phyloP scores from a whole-genome alignment of 306 rosid genomes.

The Lithocarpus polystachyus region DNA sequence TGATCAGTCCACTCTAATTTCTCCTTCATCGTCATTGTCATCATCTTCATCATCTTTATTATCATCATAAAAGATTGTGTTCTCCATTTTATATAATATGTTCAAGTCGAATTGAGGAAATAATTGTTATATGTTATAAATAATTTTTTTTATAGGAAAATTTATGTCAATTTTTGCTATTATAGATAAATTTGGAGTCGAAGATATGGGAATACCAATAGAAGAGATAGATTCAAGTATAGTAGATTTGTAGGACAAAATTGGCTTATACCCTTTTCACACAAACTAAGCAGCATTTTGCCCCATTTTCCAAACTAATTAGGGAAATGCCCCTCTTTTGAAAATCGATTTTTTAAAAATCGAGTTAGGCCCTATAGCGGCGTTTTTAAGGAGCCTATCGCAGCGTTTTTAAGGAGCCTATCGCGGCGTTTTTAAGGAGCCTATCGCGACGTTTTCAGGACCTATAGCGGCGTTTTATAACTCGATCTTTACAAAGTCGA shows the following conservation, averaged over 20 bases:
- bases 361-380: too few relatives aligned
- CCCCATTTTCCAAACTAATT: too few relatives aligned
- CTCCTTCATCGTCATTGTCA: conserved; percentile 30
- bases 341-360: too few relatives aligned
- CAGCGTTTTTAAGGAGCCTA: too few relatives aligned
- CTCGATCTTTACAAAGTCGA: too few relatives aligned
- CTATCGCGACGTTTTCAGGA: too few relatives aligned
- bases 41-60: conserved; percentile 8
- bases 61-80: neutral
- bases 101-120: neutral
- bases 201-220: neutral
- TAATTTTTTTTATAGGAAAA: neutral
- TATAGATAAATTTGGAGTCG: neutral
- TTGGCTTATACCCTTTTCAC: too few relatives aligned
- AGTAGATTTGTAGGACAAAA: neutral
- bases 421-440: too few relatives aligned
- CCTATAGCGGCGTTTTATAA: too few relatives aligned
- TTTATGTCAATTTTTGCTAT: neutral
- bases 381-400: too few relatives aligned
- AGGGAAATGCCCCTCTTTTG: too few relatives aligned
- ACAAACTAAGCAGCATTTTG: too few relatives aligned
- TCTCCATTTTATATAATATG: neutral
- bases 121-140: neutral
- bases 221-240: neutral
- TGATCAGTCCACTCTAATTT: neutral